Percentiles rank a stretch among this genome's conserved stretches.
Evolutionary conservation across 345 rosid species (phyloP).

Genomic region (Theobroma cacao): DNA sequence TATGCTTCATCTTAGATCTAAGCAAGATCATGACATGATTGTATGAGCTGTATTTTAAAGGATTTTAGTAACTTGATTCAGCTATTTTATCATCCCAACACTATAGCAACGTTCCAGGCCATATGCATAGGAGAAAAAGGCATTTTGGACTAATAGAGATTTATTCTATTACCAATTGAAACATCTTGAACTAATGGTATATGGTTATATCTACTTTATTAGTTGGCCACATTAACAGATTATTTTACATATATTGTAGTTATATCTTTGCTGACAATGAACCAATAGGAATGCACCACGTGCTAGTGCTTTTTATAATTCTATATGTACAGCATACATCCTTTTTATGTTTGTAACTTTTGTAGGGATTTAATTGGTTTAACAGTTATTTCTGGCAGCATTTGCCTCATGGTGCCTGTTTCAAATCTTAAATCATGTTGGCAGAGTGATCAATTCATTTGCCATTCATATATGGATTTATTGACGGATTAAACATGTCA

Average conservation of each 20-base stretch:
- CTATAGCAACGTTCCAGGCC: neutral
- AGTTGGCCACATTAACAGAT: neutral
- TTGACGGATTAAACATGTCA: neutral
- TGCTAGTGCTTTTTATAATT: neutral
- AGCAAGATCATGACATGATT: neutral
- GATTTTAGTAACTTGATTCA: neutral
- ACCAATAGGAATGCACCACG: neutral
- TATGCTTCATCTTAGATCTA: neutral
- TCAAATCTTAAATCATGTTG: neutral
- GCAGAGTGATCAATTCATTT: neutral
- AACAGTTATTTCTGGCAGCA: neutral
- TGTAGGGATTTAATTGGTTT: neutral
- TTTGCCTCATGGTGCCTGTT: neutral
- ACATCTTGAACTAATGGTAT: neutral
- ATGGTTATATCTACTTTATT: neutral
- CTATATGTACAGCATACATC: neutral
- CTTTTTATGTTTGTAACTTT: neutral
- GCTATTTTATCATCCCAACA: neutral
- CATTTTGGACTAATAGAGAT: neutral
- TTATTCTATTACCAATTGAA: neutral
- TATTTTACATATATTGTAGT: neutral
- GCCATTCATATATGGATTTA: neutral
- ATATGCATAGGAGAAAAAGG: neutral
- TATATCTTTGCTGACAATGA: neutral
- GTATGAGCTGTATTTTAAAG: neutral